phyloP scores from a whole-genome alignment of 805 yeast genomes.

The Starmerella cellae region DNA sequence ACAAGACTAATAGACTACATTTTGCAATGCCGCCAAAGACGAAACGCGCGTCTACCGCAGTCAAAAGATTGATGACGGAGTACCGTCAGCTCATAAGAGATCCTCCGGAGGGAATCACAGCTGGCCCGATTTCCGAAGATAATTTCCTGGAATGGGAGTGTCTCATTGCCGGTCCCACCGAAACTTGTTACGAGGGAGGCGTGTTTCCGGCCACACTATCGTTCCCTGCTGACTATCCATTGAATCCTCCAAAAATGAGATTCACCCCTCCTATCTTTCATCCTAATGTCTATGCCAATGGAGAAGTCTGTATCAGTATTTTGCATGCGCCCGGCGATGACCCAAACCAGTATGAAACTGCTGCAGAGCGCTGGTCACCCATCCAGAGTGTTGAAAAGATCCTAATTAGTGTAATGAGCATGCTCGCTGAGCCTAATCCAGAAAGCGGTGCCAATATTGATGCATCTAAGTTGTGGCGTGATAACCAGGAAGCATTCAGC shows the following conservation, averaged over 20 bases:
- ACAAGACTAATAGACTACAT: too few relatives aligned
- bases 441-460: slow-evolving; percentile 89
- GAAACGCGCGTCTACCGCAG: slow-evolving; percentile 46
- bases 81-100: slow-evolving; percentile 73
- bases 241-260: slow-evolving; percentile 63
- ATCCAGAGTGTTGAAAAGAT: slow-evolving; percentile 97
- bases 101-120: slow-evolving; percentile 90
- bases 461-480: slow-evolving; percentile 82
- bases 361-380: slow-evolving; percentile 97
- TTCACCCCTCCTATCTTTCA: slow-evolving; percentile 76
- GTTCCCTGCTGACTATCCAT: slow-evolving; percentile 71
- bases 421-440: slow-evolving; percentile 89
- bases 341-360: slow-evolving; percentile 87
- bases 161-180: slow-evolving; percentile 68
- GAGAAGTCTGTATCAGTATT: slow-evolving; percentile 90
- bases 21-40: slow-evolving; percentile 13
- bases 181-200: slow-evolving; percentile 75
- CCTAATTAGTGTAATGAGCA: slow-evolving; percentile 77
- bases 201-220: slow-evolving; percentile 63
- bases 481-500: slow-evolving; percentile 55
- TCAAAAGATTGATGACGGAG: slow-evolving; percentile 73
- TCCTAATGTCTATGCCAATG: slow-evolving; percentile 87
- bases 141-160: slow-evolving; percentile 76
- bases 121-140: slow-evolving; percentile 73
- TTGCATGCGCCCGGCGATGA: slow-evolving; percentile 95